phyloP scores from a whole-genome alignment of 2,329 filamentous ascomycete species.

The Arthroderma sp. region DNA sequence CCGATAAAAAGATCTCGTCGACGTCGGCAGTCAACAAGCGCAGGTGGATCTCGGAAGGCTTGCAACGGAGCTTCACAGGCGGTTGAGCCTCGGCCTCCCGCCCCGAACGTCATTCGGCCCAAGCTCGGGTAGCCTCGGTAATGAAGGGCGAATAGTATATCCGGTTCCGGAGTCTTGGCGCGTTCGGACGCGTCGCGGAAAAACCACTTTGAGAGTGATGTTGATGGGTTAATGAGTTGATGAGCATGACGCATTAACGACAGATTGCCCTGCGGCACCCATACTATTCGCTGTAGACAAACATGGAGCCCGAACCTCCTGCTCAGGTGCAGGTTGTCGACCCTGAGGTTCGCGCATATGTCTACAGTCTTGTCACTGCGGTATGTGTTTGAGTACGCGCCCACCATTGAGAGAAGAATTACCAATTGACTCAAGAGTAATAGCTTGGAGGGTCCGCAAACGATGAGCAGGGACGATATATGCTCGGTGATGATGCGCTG shows the following conservation, averaged over 20 bases:
- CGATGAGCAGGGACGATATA: slow-evolving; percentile 69
- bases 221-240: too few species aligned
- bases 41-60: neutral
- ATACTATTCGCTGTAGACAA: slow-evolving; percentile 5
- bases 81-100: neutral
- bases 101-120: neutral
- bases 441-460: slow-evolving; percentile 75
- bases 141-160: neutral
- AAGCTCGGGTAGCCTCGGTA: neutral
- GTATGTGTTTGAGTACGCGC: slow-evolving; percentile 40
- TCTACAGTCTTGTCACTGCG: slow-evolving; percentile 86
- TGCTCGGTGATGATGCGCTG: slow-evolving; percentile 83
- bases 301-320: slow-evolving; percentile 30
- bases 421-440: slow-evolving; percentile 1
- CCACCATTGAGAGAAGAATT: neutral
- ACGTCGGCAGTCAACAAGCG: too few species aligned
- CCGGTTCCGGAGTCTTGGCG: neutral
- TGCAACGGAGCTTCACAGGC: neutral
- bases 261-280: neutral
- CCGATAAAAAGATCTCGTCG: too few species aligned
- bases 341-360: slow-evolving; percentile 81
- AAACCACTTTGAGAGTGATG: neutral
- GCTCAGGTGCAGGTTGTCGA: slow-evolving; percentile 51
- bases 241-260: neutral
- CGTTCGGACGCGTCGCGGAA: slow-evolving; percentile 1